Percentiles rank a stretch among this genome's conserved stretches.
phyloP scores from a whole-genome alignment of 352 stramenopile genomes.

The Phytophthora palmivora region DNA sequence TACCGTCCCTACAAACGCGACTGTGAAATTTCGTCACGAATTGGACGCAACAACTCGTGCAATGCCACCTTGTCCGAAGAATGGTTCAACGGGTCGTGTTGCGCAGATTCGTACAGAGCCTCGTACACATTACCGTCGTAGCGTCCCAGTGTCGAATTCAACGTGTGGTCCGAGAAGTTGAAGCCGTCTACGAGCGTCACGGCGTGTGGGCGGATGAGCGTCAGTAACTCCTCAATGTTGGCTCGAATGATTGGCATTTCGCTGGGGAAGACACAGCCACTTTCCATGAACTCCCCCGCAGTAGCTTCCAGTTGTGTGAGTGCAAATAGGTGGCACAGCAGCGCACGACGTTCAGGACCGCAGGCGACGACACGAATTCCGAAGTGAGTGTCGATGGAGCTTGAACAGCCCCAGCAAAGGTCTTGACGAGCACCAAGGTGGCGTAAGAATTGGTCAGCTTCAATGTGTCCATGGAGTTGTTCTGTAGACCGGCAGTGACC shows the following conservation, averaged over 20 bases:
- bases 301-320: conserved; percentile 74
- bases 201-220: conserved; percentile 65
- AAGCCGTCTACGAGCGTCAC: conserved; percentile 64
- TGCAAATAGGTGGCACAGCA: conserved; percentile 71
- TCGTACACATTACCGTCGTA: conserved; percentile 83
- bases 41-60: conserved; percentile 64
- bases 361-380: conserved; percentile 35
- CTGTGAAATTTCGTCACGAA: conserved; percentile 56
- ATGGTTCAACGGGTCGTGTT: conserved; percentile 71
- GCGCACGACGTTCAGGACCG: conserved; percentile 42
- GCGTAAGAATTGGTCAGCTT: conserved; percentile 65
- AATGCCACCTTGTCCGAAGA: conserved; percentile 69
- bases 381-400: conserved; percentile 37
- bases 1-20: conserved; percentile 37
- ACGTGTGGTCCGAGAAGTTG: conserved; percentile 75
- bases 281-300: conserved; percentile 73
- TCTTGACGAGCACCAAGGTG: conserved; percentile 56
- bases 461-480: conserved; percentile 63
- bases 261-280: conserved; percentile 48
- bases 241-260: conserved; percentile 59
- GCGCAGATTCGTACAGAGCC: conserved; percentile 61
- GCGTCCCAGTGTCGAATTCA: conserved; percentile 81
- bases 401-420: conserved; percentile 54
- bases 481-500: conserved; percentile 50
- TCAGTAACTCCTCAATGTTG: conserved; percentile 59